Conservation (phyloP, 176 grass and related monocot species). For the Eragrostis curvula region DNA sequence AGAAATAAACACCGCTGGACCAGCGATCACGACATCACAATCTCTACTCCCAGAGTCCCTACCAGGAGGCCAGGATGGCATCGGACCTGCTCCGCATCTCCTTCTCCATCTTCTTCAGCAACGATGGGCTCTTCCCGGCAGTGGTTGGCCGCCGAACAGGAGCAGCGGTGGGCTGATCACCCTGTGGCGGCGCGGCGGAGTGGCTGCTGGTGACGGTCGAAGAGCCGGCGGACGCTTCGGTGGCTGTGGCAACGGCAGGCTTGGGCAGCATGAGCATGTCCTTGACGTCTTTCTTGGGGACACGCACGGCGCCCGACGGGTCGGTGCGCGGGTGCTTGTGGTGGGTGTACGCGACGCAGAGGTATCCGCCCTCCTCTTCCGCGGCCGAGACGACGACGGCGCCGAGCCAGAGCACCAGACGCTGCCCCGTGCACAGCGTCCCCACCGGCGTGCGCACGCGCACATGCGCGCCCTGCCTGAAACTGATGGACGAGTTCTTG, state of each 20-base stretch:
- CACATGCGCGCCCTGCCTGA: no score
- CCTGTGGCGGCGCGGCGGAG: no score
- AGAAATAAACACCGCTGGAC: no score
- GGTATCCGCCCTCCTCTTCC: not conserved
- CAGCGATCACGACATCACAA: not conserved
- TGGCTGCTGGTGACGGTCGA: not conserved
- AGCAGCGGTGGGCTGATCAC: no score
- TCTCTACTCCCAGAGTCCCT: not conserved
- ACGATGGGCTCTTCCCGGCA: no score
- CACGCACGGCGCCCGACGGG: conserved; percentile 8
- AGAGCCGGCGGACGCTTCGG: not conserved
- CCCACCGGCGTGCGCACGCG: no score
- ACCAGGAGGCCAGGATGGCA: not conserved
- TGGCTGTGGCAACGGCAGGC: no score
- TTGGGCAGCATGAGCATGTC: not conserved
- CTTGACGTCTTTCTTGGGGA: not conserved
- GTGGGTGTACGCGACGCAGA: not conserved
- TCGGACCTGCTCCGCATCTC: not conserved
- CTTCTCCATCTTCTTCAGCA: no score
- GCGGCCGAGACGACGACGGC: not conserved
- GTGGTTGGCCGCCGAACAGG: no score
- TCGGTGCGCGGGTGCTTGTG: not conserved
- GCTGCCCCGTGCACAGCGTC: no score
- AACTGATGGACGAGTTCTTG: no score
- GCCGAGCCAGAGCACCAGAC: conserved; percentile 16